Evolutionary conservation across 106 monocot genomes (phyloP).

Genomic region (Apostasia ramifera): DNA sequence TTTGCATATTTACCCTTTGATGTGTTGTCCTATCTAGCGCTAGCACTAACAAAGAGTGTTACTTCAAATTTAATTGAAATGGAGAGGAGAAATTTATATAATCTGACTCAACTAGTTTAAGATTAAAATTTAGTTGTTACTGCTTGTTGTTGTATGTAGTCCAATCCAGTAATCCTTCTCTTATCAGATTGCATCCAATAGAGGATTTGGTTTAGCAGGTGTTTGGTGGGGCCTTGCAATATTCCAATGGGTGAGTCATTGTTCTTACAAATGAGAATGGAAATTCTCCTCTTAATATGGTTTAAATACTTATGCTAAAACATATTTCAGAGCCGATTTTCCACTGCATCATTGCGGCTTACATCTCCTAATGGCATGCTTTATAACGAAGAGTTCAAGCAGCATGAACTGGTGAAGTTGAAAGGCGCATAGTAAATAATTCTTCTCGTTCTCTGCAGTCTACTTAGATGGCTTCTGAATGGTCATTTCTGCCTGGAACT

Average conservation of each 20-base stretch:
- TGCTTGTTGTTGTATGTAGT: not conserved
- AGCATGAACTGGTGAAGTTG: constrained; percentile 18
- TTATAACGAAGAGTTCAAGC: constrained; percentile 36
- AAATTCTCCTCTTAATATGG: too few species aligned
- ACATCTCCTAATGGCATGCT: constrained; percentile 51
- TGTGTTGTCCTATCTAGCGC: too few species aligned
- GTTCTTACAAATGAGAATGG: too few species aligned
- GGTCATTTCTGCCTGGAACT: too few species aligned
- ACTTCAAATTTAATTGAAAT: too few species aligned
- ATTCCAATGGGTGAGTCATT: constrained; percentile 48
- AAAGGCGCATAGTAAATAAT: constrained; percentile 27
- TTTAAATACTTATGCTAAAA: too few species aligned
- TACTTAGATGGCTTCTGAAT: too few species aligned
- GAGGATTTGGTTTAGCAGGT: constrained; percentile 41
- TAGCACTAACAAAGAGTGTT: too few species aligned
- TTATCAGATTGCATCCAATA: constrained; percentile 37
- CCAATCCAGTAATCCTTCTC: not conserved
- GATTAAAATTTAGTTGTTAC: not conserved
- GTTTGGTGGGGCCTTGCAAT: constrained; percentile 82
- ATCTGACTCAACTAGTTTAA: not conserved
- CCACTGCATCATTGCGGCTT: constrained; percentile 47
- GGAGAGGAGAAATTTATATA: not conserved
- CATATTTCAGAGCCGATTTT: constrained; percentile 47
- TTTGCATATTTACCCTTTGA: too few species aligned
- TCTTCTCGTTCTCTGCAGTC: too few species aligned